These are phyloP conservation scores for Cyclotella choctawhatcheeana DNA, from an alignment of 108 stramenopile genomes.

Conservation along the genomic window DNA sequence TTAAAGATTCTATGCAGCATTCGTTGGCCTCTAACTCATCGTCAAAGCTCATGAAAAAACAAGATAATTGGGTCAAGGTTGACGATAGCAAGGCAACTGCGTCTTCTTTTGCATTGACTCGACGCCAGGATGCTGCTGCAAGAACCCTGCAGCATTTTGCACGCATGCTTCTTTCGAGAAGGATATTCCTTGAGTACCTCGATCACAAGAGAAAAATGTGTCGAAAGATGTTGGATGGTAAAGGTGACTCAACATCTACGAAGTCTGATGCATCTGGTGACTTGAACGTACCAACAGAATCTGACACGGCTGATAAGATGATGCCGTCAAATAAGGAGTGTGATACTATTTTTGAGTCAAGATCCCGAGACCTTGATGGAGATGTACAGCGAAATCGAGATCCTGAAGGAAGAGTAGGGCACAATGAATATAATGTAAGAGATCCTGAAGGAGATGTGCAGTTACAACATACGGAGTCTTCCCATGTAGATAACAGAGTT, in stretches of 20 bases:
- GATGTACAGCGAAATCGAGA: too few species aligned
- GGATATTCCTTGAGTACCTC: slow-evolving; percentile 8
- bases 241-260: neutral
- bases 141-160: slow-evolving; percentile 14
- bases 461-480: neutral
- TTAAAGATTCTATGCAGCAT: neutral
- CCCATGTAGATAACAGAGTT: neutral
- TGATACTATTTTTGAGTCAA: too few species aligned
- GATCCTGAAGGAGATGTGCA: neutral
- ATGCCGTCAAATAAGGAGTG: too few species aligned
- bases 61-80: neutral
- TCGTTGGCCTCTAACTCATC: too few species aligned
- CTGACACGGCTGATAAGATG: too few species aligned
- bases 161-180: slow-evolving; percentile 7
- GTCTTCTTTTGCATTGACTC: neutral
- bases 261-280: neutral
- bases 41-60: neutral
- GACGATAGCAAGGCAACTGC: too few species aligned
- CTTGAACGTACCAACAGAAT: too few species aligned
- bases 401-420: too few species aligned
- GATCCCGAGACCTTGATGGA: too few species aligned
- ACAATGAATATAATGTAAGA: too few species aligned
- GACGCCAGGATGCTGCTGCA: slow-evolving; percentile 19
- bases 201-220: slow-evolving; percentile 1
- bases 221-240: neutral